A percentile compares a stretch with the other conserved stretches of the same genome.
Conservation (phyloP, 106 monocot species). For the Iris macrosiphon region DNA sequence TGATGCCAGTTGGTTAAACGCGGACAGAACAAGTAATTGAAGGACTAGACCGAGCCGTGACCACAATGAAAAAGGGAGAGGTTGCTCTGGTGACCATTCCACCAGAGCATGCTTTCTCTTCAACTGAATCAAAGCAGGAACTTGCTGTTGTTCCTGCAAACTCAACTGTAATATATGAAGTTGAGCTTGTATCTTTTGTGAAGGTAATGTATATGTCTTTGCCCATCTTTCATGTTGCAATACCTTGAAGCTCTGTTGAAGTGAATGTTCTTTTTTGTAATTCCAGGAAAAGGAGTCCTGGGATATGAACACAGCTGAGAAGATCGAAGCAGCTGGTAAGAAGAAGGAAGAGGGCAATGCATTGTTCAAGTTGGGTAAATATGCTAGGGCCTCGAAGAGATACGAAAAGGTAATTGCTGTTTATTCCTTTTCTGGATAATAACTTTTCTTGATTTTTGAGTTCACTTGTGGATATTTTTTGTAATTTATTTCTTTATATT, state of each 20-base stretch:
- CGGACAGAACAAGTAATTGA: constrained; percentile 62
- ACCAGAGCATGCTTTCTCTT: constrained; percentile 59
- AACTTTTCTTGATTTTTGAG: background rate
- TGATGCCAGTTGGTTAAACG: background rate
- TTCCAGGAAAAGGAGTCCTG: constrained; percentile 77
- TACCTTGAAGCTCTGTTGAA: too few species aligned
- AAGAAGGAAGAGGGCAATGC: constrained; percentile 84
- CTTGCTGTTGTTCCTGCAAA: constrained; percentile 69
- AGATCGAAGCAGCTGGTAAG: constrained; percentile 71
- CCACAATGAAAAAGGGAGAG: constrained; percentile 83
- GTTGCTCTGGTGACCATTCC: constrained; percentile 53
- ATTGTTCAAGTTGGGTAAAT: constrained; percentile 70
- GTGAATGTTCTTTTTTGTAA: background rate
- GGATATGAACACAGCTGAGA: constrained; percentile 73
- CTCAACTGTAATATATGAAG: constrained; percentile 66
- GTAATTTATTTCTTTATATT: background rate
- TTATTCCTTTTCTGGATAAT: too few species aligned
- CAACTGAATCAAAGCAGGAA: constrained; percentile 67
- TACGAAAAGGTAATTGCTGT: constrained; percentile 55
- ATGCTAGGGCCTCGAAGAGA: constrained; percentile 58
- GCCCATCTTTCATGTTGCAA: too few species aligned
- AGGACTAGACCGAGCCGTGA: constrained; percentile 49
- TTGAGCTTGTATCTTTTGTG: constrained; percentile 81
- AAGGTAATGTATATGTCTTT: constrained; percentile 33
- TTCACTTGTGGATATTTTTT: too few species aligned